Percentiles rank a stretch among this genome's conserved stretches.
These are phyloP conservation scores for Barbatosphaeria neglecta DNA, from an alignment of 495 filamentous ascomycete genomes.

Conservation along the genomic window DNA sequence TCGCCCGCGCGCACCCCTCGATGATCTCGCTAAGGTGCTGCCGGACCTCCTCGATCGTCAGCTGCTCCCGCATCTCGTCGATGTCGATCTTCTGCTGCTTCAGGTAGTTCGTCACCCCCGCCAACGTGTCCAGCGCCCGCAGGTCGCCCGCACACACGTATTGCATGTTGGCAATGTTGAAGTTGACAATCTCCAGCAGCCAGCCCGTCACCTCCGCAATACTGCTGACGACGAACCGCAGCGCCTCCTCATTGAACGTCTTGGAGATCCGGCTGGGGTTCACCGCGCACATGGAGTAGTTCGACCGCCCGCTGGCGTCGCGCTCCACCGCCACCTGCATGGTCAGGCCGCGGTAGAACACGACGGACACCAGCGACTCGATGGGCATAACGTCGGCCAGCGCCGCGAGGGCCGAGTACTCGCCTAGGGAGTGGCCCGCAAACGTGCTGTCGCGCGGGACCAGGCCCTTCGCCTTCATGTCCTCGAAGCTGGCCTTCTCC, in stretches of 20 bases:
- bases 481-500: constrained; percentile 99
- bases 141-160: constrained; percentile 97
- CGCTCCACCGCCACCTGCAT: constrained; percentile 99
- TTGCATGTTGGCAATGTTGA: constrained; percentile 97
- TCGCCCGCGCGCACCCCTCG: constrained; percentile 75
- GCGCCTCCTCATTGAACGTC: constrained; percentile 92
- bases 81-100: constrained; percentile 96
- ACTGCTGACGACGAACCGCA: constrained; percentile 90
- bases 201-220: constrained; percentile 86
- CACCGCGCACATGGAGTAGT: constrained; percentile 98
- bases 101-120: constrained; percentile 83
- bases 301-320: constrained; percentile 81
- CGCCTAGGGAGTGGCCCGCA: constrained; percentile 93
- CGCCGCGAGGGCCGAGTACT: constrained; percentile 94
- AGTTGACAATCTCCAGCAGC: constrained; percentile 98
- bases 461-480: constrained; percentile 94
- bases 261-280: constrained; percentile 95
- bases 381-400: constrained; percentile 98
- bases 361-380: constrained; percentile 92
- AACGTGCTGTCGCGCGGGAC: constrained; percentile 95
- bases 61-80: constrained; percentile 72
- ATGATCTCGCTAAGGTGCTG: constrained; percentile 47
- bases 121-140: constrained; percentile 87
- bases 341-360: constrained; percentile 96
- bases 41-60: constrained; percentile 56